Conservation (phyloP, 805 yeast genomes). For the Ogataea paraovalis region DNA sequence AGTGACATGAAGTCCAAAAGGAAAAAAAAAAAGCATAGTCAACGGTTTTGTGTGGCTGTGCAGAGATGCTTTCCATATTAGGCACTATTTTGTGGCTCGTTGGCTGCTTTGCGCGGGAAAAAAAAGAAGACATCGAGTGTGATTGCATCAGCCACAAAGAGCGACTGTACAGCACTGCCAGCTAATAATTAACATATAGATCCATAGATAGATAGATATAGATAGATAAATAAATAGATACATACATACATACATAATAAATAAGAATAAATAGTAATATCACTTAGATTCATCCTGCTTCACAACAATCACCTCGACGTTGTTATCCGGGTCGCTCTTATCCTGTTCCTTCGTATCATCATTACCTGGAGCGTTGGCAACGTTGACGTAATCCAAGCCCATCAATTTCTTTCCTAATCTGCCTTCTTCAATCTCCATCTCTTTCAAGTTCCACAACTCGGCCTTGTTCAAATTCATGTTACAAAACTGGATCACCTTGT, state of each 20-base stretch:
- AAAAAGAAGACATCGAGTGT: too few species aligned
- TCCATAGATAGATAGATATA: too few species aligned
- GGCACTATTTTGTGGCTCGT: too few species aligned
- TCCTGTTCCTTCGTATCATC: neutral
- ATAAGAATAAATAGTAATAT: neutral
- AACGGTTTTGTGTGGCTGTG: too few species aligned
- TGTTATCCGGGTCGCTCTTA: neutral
- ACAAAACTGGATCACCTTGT: constrained; percentile 76
- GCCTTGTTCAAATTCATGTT: constrained; percentile 82
- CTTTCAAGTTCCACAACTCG: constrained; percentile 61
- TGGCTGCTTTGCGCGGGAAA: too few species aligned
- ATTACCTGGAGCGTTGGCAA: neutral
- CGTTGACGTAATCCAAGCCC: constrained; percentile 20
- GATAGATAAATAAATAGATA: neutral
- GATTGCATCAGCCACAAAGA: too few species aligned
- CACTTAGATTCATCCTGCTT: neutral
- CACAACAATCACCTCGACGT: neutral
- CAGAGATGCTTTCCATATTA: too few species aligned
- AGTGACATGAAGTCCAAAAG: too few species aligned
- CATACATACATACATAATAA: neutral
- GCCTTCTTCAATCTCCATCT: constrained; percentile 27
- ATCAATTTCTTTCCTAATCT: constrained; percentile 26
- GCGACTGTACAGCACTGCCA: too few species aligned
- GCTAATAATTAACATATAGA: too few species aligned
- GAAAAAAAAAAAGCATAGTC: too few species aligned